These are phyloP conservation scores for Diaporthe velutina DNA, from an alignment of 2,329 filamentous ascomycete species.

Conservation along the genomic window DNA sequence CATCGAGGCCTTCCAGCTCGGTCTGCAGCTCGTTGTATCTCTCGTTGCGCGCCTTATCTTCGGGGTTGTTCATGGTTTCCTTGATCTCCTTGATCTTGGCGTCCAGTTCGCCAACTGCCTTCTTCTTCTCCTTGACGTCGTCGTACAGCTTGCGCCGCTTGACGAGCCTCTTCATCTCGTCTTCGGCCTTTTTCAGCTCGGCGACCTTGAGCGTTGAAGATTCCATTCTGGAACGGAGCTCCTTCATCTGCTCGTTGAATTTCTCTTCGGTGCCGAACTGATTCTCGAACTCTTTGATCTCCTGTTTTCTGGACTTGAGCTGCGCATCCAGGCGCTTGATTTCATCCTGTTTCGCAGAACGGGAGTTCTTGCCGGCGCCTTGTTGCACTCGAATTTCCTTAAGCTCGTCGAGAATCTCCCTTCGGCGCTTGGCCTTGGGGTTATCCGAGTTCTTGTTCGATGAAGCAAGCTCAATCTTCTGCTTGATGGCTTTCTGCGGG, in stretches of 20 bases:
- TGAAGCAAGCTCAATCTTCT: conserved; percentile 86
- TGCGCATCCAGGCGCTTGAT: conserved; percentile 93
- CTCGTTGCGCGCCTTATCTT: conserved; percentile 88
- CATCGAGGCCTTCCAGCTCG: conserved; percentile 91
- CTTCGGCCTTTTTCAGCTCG: conserved; percentile 94
- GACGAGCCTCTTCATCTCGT: conserved; percentile 83
- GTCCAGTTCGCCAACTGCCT: conserved; percentile 83
- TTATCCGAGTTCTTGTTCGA: conserved; percentile 82
- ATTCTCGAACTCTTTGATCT: too few relatives aligned
- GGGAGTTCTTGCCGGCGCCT: conserved; percentile 85
- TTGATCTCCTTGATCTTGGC: conserved; percentile 89
- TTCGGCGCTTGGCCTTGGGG: conserved; percentile 83
- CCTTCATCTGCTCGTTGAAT: conserved; percentile 84
- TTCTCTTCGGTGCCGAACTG: conserved; percentile 68
- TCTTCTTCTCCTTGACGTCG: background rate
- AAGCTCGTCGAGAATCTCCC: conserved; percentile 86
- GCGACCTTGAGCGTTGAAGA: conserved; percentile 85
- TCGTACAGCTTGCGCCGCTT: background rate
- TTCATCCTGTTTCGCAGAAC: conserved; percentile 84
- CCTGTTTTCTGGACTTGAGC: conserved; percentile 84
- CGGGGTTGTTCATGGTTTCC: conserved; percentile 91
- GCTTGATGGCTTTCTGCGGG: conserved; percentile 84
- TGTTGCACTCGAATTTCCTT: conserved; percentile 90
- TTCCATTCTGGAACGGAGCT: conserved; percentile 72
- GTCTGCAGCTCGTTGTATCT: conserved; percentile 87